Evolutionary conservation across 2,329 filamentous ascomycete species (phyloP), one percentile per base, ranked within the genome.

Genomic region (Fusarium pseudograminearum): DNA sequence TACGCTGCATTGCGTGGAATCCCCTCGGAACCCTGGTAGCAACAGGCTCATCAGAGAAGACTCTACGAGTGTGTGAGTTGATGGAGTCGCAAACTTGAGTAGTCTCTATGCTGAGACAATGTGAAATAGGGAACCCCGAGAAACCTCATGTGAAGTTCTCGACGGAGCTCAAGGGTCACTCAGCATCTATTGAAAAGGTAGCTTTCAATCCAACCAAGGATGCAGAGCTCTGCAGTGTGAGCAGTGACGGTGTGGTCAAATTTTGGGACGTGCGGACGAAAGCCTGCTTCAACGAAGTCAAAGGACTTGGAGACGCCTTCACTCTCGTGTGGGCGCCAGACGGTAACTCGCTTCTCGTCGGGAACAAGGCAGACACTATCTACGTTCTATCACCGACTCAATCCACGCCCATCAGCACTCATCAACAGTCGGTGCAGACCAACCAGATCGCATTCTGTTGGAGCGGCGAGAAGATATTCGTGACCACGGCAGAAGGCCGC

Each of bases 1-100:
- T 97, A 59, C 89, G 92, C 41, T 91, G 91, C 3, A 90, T 98
- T 70, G 90, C 92, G 40, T 98, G 95, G 95, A 97, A 95, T 70
- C 93, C 94, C 0, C 84, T 93, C 0, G 94, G 95, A 34, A 91
- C 89, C 11, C 84, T 96, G 63, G 89, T 98, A 65, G 95, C 95
- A 1, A 97, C 94, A 1, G 94, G 93, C 5, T 87, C 91, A 8
- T 83, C 85, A 26, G 90, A 93, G 75, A 88, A 87, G 71, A 91
- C 87, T 11, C 80, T 95, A 56, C 89, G 92, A 73, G 90, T 94
- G 48, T 95, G 92, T 89, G 76, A 76, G 86, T 67, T 46, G n/a
- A 30, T 22, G 33, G 18, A 52, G 10, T 30, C 31, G 11, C 11
- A 15, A 24, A 7, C 15, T 22, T 52, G 34, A 30, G 20, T 28